phyloP scores from a whole-genome alignment of 2,329 filamentous ascomycete genomes.

The Exutisphaerella laricina region DNA sequence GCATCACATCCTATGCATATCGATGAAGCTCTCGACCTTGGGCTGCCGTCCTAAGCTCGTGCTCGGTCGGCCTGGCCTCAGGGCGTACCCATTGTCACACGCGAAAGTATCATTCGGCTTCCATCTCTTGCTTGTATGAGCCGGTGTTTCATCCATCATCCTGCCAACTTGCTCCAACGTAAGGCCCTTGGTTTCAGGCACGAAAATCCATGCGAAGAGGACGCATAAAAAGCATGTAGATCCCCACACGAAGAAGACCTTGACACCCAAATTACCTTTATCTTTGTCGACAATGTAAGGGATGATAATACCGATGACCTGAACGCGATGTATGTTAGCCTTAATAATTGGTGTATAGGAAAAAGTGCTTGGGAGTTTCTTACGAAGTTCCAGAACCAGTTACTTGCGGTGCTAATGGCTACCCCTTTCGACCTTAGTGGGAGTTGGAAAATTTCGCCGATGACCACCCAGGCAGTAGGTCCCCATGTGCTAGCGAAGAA shows the following conservation, averaged over 20 bases:
- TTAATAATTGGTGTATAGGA: no score
- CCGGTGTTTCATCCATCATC: conserved; percentile 43
- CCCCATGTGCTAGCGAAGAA: conserved; percentile 89
- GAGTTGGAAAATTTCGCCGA: conserved; percentile 85
- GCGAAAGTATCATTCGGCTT: conserved; percentile 30
- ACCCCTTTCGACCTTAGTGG: conserved; percentile 53
- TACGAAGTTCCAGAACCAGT: conserved; percentile 44
- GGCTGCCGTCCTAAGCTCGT: conserved; percentile 1
- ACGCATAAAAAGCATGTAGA: conserved; percentile 31
- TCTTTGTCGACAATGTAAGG: conserved; percentile 62
- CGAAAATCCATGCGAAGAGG: conserved; percentile 35
- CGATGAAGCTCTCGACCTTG: conserved; percentile 18
- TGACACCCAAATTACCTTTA: conserved; percentile 48
- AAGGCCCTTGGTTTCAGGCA: conserved; percentile 38
- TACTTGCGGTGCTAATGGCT: conserved; percentile 77
- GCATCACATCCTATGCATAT: no score
- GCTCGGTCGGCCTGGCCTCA: not conserved
- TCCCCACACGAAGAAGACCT: conserved; percentile 47
- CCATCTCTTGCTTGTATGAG: conserved; percentile 35
- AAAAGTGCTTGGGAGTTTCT: no score
- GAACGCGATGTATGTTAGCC: no score
- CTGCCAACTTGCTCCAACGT: conserved; percentile 35
- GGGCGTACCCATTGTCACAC: conserved; percentile 15
- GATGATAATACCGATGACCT: conserved; percentile 64
- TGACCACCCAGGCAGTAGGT: conserved; percentile 57